phyloP scores from a whole-genome alignment of 208 protist species.

The Phytomonas sp. region DNA sequence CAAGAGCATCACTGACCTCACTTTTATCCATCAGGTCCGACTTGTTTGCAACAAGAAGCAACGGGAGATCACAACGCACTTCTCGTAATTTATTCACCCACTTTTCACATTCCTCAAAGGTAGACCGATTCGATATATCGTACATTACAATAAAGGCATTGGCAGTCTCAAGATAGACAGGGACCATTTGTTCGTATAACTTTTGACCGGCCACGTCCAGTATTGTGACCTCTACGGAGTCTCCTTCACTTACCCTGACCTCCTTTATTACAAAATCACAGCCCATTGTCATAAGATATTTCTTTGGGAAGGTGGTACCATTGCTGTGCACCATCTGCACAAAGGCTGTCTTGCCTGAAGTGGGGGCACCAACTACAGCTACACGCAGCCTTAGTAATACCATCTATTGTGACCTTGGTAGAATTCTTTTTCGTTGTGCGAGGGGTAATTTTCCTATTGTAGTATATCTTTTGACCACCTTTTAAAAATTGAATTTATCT shows the following conservation, averaged over 20 bases:
- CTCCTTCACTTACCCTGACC: constrained; percentile 61
- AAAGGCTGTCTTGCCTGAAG: constrained; percentile 85
- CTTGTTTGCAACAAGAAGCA: constrained; percentile 85
- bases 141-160: constrained; percentile 85
- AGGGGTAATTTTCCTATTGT: constrained; percentile 6
- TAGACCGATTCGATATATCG: constrained; percentile 85
- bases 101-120: constrained; percentile 81
- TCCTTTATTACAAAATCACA: constrained; percentile 90
- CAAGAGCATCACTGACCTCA: constrained; percentile 84
- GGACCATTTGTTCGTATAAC: constrained; percentile 74
- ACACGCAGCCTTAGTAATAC: constrained; percentile 79
- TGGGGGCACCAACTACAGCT: constrained; percentile 81
- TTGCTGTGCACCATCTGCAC: constrained; percentile 90
- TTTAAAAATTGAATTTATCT: background rate
- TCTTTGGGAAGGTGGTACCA: constrained; percentile 78
- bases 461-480: constrained; percentile 6
- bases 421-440: constrained; percentile 3
- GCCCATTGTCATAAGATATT: constrained; percentile 91
- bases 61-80: constrained; percentile 58
- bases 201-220: constrained; percentile 83
- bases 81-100: constrained; percentile 55
- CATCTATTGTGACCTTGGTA: constrained; percentile 30
- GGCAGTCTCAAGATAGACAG: constrained; percentile 50
- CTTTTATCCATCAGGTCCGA: constrained; percentile 77
- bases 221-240: constrained; percentile 80